These are phyloP conservation scores for Vitis labrusca DNA, from an alignment of 164 flowering plant genomes.

Conservation along the genomic window DNA sequence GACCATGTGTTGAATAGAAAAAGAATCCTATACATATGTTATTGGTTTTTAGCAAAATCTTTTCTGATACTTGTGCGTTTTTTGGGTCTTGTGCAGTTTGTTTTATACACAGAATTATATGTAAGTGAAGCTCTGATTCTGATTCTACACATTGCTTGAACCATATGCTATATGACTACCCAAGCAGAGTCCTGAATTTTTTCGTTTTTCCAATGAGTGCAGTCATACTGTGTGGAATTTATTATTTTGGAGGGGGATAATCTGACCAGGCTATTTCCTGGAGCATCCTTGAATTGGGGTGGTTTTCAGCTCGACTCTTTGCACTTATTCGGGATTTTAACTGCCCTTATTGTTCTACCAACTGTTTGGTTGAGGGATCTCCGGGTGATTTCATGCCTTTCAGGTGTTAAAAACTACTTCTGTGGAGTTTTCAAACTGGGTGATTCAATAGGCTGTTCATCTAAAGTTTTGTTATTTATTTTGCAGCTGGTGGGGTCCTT, in stretches of 20 bases:
- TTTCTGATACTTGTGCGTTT: conserved; percentile 21
- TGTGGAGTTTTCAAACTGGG: not conserved
- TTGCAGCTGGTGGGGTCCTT: conserved; percentile 86
- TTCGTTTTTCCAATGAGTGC: conserved; percentile 27
- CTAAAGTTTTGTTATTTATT: conserved; percentile 9
- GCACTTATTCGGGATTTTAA: conserved; percentile 70
- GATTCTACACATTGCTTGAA: conserved; percentile 4
- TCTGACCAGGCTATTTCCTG: conserved; percentile 82
- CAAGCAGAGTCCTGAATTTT: conserved; percentile 1
- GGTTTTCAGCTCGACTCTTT: conserved; percentile 64
- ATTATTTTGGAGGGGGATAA: conserved; percentile 93
- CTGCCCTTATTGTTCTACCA: conserved; percentile 75
- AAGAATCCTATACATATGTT: not conserved
- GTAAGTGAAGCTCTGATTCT: conserved; percentile 51
- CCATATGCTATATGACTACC: not conserved
- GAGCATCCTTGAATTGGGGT: conserved; percentile 48
- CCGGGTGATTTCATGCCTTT: conserved; percentile 74
- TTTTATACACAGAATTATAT: conserved; percentile 76
- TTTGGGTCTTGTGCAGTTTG: conserved; percentile 54
- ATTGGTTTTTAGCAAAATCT: not conserved
- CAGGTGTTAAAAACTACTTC: conserved; percentile 47
- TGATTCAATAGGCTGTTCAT: not conserved
- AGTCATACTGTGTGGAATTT: conserved; percentile 89
- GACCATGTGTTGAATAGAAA: not conserved
- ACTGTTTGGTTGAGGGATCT: conserved; percentile 86